Conservation (phyloP, 306 rosid genomes). For the Vachellia pachyceras region DNA sequence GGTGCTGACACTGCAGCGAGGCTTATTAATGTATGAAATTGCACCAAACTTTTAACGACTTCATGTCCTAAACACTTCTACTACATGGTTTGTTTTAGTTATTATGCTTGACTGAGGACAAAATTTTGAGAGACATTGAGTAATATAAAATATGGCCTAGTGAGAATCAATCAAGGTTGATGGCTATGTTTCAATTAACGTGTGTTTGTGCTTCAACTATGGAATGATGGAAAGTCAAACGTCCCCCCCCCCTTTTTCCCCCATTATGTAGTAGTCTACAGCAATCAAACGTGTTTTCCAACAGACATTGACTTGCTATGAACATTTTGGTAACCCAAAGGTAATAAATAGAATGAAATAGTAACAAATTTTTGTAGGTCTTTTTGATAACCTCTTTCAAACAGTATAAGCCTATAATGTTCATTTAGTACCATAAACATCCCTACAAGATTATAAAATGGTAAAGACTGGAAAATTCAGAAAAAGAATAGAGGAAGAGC, state of each 20-base stretch:
- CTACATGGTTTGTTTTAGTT: slow-evolving; percentile 4
- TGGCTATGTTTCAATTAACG: background rate
- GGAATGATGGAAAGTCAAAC: background rate
- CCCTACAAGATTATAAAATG: background rate
- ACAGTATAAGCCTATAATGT: background rate
- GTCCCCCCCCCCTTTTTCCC: no score
- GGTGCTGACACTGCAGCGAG: slow-evolving; percentile 93
- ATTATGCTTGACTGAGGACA: slow-evolving; percentile 12
- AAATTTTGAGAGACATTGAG: background rate
- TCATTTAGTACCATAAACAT: slow-evolving; percentile 1
- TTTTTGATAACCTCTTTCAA: slow-evolving; percentile 7
- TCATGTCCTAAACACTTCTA: slow-evolving; percentile 16
- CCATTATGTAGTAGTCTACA: no score
- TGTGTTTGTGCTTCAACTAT: background rate
- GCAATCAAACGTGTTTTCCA: background rate
- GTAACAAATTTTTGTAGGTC: background rate
- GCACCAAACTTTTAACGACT: slow-evolving; percentile 17
- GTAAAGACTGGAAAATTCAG: background rate
- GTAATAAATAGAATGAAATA: background rate
- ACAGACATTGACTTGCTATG: background rate
- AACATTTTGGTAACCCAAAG: background rate
- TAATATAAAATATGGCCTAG: background rate
- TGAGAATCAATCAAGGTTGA: background rate
- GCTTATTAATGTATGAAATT: slow-evolving; percentile 71
- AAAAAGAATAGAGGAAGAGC: background rate